Evolutionary conservation across 345 rosid genomes (phyloP).

Genomic region (Camelina neglecta): DNA sequence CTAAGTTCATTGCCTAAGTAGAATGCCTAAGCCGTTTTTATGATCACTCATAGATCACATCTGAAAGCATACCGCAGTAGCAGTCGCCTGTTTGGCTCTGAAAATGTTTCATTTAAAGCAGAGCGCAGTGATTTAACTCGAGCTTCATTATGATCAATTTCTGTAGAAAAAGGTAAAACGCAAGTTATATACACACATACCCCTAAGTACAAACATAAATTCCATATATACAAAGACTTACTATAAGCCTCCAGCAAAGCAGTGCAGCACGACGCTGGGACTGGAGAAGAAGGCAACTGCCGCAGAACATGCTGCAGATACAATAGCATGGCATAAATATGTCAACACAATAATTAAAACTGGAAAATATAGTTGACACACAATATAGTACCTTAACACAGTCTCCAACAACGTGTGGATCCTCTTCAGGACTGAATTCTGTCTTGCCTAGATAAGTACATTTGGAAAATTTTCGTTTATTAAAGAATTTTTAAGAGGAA

Average conservation of each 20-base stretch:
- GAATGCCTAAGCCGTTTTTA: neutral
- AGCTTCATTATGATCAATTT: constrained; percentile 89
- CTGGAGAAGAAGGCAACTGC: constrained; percentile 97
- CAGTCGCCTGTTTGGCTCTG: constrained; percentile 93
- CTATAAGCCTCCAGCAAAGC: constrained; percentile 95
- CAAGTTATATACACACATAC: constrained; percentile 16
- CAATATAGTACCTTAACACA: constrained; percentile 80
- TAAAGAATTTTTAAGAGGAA: too few relatives aligned
- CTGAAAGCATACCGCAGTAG: constrained; percentile 67
- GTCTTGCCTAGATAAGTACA: constrained; percentile 63
- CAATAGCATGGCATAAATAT: constrained; percentile 41
- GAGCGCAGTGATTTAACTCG: constrained; percentile 80
- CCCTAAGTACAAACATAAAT: constrained; percentile 12
- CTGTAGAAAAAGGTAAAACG: constrained; percentile 43
- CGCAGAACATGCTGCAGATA: constrained; percentile 87
- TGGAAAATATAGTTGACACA: constrained; percentile 28
- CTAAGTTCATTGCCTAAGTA: constrained; percentile 17
- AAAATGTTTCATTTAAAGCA: constrained; percentile 86
- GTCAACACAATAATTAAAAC: constrained; percentile 25
- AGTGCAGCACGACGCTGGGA: constrained; percentile 96
- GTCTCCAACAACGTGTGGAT: constrained; percentile 98
- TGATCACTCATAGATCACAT: neutral
- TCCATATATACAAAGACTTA: constrained; percentile 50
- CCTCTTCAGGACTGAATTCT: constrained; percentile 85
- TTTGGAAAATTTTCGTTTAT: neutral